Evolutionary conservation across 257 asterid species (phyloP).

Genomic region (Paulownia fortunei): DNA sequence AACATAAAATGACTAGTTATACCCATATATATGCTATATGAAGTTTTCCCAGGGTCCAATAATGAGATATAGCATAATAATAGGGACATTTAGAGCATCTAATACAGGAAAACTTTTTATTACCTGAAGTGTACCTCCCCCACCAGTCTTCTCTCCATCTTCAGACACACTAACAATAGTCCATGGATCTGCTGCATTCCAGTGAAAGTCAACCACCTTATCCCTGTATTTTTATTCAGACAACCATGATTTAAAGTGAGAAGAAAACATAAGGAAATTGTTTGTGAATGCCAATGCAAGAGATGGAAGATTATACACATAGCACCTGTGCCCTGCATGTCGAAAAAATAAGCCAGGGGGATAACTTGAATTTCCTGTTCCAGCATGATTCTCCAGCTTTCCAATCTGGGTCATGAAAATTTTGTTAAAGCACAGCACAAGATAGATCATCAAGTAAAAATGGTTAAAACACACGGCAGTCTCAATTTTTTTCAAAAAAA

Average conservation of each 20-base stretch:
- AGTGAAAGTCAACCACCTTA: conserved; percentile 97
- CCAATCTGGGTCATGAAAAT: conserved; percentile 56
- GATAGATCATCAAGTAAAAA: not conserved
- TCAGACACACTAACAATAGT: conserved; percentile 92
- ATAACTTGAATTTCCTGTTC: conserved; percentile 42
- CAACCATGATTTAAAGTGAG: conserved; percentile 16
- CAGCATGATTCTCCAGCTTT: conserved; percentile 41
- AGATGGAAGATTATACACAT: not conserved
- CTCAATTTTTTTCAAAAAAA: not conserved
- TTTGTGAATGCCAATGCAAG: conserved; percentile 10
- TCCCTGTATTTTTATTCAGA: conserved; percentile 62
- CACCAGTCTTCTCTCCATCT: conserved; percentile 65
- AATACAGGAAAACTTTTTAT: not conserved
- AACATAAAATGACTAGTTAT: too few species aligned
- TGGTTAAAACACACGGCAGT: not conserved
- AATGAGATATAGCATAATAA: too few species aligned
- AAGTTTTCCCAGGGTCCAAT: too few species aligned
- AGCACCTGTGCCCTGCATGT: conserved; percentile 95
- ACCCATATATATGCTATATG: too few species aligned
- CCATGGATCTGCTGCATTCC: conserved; percentile 97
- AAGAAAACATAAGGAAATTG: not conserved
- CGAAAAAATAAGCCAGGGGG: conserved; percentile 83
- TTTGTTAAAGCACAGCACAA: conserved; percentile 9
- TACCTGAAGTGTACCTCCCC: conserved; percentile 73
- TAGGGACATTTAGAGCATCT: not conserved